Percentiles rank a stretch among this genome's conserved stretches.
Conservation (phyloP, 192 early-diverging fungal species). For the Rhizophagus clarus region DNA sequence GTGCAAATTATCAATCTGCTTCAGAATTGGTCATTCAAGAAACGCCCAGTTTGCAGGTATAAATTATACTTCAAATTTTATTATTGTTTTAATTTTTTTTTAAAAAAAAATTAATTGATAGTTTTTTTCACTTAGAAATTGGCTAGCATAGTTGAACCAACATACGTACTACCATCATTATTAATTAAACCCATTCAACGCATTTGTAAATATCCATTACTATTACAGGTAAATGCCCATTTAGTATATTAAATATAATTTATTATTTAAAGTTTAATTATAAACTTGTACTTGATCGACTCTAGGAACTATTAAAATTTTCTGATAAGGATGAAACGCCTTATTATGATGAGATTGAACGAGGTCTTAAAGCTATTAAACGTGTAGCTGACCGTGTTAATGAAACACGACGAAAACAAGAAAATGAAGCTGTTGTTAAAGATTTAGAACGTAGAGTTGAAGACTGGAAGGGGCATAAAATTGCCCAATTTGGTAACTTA, state of each 20-base stretch:
- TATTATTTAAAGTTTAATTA: conserved; percentile 54
- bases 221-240: conserved; percentile 63
- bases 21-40: conserved; percentile 71
- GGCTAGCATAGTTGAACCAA: conserved; percentile 76
- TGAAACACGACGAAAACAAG: conserved; percentile 87
- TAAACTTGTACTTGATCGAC: neutral
- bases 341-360: conserved; percentile 61
- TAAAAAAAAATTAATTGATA: neutral
- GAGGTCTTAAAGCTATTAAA: conserved; percentile 81
- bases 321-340: conserved; percentile 45
- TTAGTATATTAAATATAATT: conserved; percentile 49
- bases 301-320: conserved; percentile 33
- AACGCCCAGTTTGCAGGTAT: conserved; percentile 62
- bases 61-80: conserved; percentile 3
- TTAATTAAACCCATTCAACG: conserved; percentile 98
- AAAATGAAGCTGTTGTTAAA: conserved; percentile 78
- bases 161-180: conserved; percentile 84
- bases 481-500: conserved; percentile 77
- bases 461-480: conserved; percentile 88
- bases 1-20: conserved; percentile 84
- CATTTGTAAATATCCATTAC: conserved; percentile 96
- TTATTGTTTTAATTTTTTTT: neutral
- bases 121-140: conserved; percentile 45
- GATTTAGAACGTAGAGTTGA: conserved; percentile 85
- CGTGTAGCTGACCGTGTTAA: conserved; percentile 88